Conservation (phyloP, 208 protist species). For the Naegleria gruberi region DNA sequence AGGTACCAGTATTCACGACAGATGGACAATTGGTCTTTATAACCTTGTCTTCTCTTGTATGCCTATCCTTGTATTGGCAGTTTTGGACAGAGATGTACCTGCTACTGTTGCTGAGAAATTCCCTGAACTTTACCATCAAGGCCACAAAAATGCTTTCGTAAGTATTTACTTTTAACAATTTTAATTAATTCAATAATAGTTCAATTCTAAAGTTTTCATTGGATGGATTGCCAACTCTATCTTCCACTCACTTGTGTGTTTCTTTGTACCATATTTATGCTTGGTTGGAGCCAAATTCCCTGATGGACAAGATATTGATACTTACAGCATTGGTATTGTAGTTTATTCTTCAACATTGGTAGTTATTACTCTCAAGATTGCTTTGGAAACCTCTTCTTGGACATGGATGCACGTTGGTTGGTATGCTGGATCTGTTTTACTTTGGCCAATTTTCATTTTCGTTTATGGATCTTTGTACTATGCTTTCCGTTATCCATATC, state of each 20-base stretch:
- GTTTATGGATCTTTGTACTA: not conserved
- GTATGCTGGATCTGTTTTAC: not conserved
- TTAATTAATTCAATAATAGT: not conserved
- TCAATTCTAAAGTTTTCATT: constrained; percentile 31
- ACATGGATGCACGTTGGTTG: not conserved
- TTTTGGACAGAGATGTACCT: constrained; percentile 63
- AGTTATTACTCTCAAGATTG: not conserved
- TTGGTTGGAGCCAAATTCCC: not conserved
- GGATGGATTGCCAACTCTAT: constrained; percentile 26
- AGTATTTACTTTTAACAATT: not conserved
- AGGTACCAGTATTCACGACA: constrained; percentile 69
- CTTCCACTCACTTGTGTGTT: constrained; percentile 30
- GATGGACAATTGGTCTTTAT: constrained; percentile 72
- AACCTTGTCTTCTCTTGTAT: constrained; percentile 68
- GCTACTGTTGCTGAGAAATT: constrained; percentile 13
- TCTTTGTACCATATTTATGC: constrained; percentile 30
- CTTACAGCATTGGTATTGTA: not conserved
- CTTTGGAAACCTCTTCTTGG: not conserved
- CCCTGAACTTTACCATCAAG: constrained; percentile 37
- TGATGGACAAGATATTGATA: not conserved
- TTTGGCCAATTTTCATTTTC: not conserved
- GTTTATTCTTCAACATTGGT: not conserved
- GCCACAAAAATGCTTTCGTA: not conserved
- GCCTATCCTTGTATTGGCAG: constrained; percentile 56
- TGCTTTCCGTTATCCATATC: not conserved